A percentile compares a stretch with the other conserved stretches of the same genome.
Conservation (phyloP, 495 filamentous ascomycete species). For the Paragyromitra xinjiangensis region DNA sequence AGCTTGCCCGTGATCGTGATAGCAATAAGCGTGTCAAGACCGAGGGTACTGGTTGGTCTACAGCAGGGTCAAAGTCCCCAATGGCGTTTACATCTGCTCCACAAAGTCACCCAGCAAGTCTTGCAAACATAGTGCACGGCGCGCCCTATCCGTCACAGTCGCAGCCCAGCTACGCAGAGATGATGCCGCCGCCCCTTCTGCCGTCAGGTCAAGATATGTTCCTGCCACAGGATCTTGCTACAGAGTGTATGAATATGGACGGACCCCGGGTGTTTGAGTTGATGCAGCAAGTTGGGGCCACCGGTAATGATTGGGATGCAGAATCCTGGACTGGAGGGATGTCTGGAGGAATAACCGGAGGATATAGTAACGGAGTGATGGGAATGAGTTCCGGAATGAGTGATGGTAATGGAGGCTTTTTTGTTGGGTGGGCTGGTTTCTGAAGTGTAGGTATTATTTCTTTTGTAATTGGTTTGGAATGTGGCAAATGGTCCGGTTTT, state of each 20-base stretch:
- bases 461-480: conserved; percentile 7
- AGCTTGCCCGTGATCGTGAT: conserved; percentile 55
- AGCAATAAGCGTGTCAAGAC: conserved; percentile 64
- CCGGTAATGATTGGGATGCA: conserved; percentile 36
- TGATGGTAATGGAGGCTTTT: conserved; percentile 21
- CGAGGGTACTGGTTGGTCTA: conserved; percentile 56
- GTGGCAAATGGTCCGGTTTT: conserved; percentile 24
- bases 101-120: conserved; percentile 59
- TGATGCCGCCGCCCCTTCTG: conserved; percentile 40
- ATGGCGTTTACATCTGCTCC: conserved; percentile 53
- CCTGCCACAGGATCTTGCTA: conserved; percentile 35
- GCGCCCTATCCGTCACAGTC: conserved; percentile 18
- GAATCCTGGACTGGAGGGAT: conserved; percentile 12
- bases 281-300: conserved; percentile 53
- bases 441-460: conserved; percentile 7
- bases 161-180: conserved; percentile 23
- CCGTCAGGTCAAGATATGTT: conserved; percentile 34
- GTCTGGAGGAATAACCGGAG: not conserved
- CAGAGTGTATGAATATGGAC: conserved; percentile 51
- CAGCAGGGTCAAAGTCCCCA: conserved; percentile 50
- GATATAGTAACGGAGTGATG: conserved; percentile 40
- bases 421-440: conserved; percentile 38
- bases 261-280: conserved; percentile 51
- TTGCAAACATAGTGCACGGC: conserved; percentile 61
- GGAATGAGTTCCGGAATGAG: conserved; percentile 42